phyloP scores from a whole-genome alignment of 1,139 yeast species.

The Lodderomyces pseudojiufengensis region DNA sequence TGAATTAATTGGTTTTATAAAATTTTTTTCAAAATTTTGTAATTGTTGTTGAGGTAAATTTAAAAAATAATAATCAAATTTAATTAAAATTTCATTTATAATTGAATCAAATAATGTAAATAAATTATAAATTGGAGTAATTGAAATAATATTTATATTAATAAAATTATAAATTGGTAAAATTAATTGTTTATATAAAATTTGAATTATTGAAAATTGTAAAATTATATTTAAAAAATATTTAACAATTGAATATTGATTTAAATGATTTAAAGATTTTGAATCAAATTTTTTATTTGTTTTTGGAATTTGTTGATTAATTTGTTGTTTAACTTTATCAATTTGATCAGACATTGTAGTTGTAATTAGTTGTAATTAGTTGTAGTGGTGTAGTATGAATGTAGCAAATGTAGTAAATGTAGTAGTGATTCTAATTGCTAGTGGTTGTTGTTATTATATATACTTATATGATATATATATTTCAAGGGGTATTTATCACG shows the following conservation, averaged over 20 bases:
- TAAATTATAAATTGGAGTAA: constrained; percentile 22
- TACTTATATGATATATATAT: too few species aligned
- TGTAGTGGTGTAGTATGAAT: background rate
- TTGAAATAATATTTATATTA: constrained; percentile 21
- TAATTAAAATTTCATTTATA: constrained; percentile 5
- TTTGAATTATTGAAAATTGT: constrained; percentile 24
- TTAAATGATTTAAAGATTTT: constrained; percentile 32
- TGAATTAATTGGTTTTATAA: constrained; percentile 11
- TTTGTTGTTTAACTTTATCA: constrained; percentile 8
- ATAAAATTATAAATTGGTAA: constrained; percentile 17
- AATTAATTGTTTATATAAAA: constrained; percentile 20
- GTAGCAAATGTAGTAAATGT: too few species aligned
- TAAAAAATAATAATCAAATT: constrained; percentile 12
- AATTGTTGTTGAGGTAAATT: constrained; percentile 9
- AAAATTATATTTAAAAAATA: constrained; percentile 22
- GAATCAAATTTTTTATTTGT: constrained; percentile 23
- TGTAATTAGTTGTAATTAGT: background rate
- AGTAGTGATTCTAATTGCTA: too few species aligned
- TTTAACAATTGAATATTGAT: constrained; percentile 30
- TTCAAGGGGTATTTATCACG: too few species aligned
- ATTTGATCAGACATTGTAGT: constrained; percentile 13
- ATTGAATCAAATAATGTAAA: constrained; percentile 26
- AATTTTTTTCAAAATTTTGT: constrained; percentile 8
- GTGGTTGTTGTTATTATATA: background rate
- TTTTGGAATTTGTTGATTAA: constrained; percentile 9